These are phyloP conservation scores for Hortiboletus campestris DNA, from an alignment of 768 basidiomycete genomes.

Conservation along the genomic window DNA sequence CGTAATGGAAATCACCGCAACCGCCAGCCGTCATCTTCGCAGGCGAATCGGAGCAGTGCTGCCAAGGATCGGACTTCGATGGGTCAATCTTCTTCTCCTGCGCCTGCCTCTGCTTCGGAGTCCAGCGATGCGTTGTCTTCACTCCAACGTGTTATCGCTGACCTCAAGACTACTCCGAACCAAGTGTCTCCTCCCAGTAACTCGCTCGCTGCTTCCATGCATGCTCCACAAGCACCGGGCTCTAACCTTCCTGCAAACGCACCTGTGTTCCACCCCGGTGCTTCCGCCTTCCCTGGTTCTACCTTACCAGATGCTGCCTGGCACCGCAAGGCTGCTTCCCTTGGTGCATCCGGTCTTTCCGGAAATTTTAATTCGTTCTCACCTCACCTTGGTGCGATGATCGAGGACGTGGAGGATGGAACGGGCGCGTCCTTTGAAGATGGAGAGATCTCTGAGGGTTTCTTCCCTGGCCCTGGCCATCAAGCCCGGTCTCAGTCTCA, in stretches of 20 bases:
- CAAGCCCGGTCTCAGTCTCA: slow-evolving; percentile 77
- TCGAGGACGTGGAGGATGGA: slow-evolving; percentile 75
- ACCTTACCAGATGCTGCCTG: slow-evolving; percentile 49
- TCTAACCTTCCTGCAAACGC: slow-evolving; percentile 65
- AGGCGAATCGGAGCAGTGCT: slow-evolving; percentile 51
- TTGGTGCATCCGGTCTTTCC: slow-evolving; percentile 57
- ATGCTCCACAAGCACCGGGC: slow-evolving; percentile 42
- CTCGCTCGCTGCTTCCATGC: slow-evolving; percentile 42
- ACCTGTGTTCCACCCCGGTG: slow-evolving; percentile 73
- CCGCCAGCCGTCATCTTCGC: slow-evolving; percentile 56
- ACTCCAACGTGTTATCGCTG: slow-evolving; percentile 90
- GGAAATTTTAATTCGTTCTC: slow-evolving; percentile 70
- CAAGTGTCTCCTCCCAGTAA: slow-evolving; percentile 40
- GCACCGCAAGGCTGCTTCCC: slow-evolving; percentile 80
- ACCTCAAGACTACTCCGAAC: slow-evolving; percentile 78
- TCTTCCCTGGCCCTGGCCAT: slow-evolving; percentile 50
- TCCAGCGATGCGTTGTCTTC: slow-evolving; percentile 81
- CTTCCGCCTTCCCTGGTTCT: slow-evolving; percentile 50
- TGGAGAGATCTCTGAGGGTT: slow-evolving; percentile 70
- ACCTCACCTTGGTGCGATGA: slow-evolving; percentile 80
- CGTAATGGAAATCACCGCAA: slow-evolving; percentile 54
- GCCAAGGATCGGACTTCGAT: slow-evolving; percentile 47
- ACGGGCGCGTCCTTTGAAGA: slow-evolving; percentile 57
- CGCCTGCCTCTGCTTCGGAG: slow-evolving; percentile 53
- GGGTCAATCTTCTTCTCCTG: slow-evolving; percentile 42